Percentiles rank a stretch among this genome's conserved stretches.
Conservation (phyloP, 345 rosid species). For the Leavenworthia alabamica region DNA sequence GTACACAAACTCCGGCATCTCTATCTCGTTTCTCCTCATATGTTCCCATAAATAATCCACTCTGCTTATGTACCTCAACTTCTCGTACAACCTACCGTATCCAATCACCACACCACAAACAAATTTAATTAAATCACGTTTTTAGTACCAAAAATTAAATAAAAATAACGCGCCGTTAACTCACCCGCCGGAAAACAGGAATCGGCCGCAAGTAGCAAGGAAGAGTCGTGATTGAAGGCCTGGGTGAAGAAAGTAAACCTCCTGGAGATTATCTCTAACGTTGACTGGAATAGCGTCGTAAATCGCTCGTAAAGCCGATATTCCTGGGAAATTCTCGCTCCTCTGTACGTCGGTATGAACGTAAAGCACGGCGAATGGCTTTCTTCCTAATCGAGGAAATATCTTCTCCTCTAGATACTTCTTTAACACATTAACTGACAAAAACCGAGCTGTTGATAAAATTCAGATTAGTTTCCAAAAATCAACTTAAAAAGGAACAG, state of each 20-base stretch:
- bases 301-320: slow-evolving; percentile 55
- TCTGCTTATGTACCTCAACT: slow-evolving; percentile 61
- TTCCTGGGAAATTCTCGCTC: slow-evolving; percentile 60
- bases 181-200: slow-evolving; percentile 64
- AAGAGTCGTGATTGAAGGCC: slow-evolving; percentile 67
- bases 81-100: slow-evolving; percentile 53
- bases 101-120: slow-evolving; percentile 24
- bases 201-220: slow-evolving; percentile 69
- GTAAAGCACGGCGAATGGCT: slow-evolving; percentile 54
- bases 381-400: slow-evolving; percentile 45
- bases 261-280: slow-evolving; percentile 53
- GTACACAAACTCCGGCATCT: slow-evolving; percentile 60
- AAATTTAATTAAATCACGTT: not conserved
- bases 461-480: not conserved
- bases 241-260: slow-evolving; percentile 66
- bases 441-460: slow-evolving; percentile 38
- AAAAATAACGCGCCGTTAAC: not conserved
- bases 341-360: slow-evolving; percentile 70
- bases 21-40: slow-evolving; percentile 60
- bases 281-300: slow-evolving; percentile 58
- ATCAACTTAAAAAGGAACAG: not conserved
- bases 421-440: slow-evolving; percentile 44
- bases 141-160: not conserved
- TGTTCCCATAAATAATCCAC: slow-evolving; percentile 74
- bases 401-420: slow-evolving; percentile 49